These are phyloP conservation scores for Penstemon newberryi DNA, from an alignment of 257 asterid genomes.

Conservation along the genomic window DNA sequence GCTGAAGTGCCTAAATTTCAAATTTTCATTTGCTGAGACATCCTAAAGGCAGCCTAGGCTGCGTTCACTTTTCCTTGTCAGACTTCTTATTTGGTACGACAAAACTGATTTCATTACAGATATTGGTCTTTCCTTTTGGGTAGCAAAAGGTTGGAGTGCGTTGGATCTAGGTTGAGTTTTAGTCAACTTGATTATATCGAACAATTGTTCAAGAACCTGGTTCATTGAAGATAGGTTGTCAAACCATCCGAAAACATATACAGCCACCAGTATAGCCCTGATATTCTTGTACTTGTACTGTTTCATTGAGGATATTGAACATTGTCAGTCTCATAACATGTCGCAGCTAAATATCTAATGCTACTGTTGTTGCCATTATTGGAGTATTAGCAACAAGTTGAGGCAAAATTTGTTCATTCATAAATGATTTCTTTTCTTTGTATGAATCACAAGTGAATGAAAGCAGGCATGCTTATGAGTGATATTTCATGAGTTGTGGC, in stretches of 20 bases:
- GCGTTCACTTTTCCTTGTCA: constrained; percentile 13
- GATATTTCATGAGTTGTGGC: too few species aligned
- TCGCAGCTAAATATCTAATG: neutral
- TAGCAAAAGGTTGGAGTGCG: neutral
- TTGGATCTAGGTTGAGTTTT: neutral
- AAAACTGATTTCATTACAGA: neutral
- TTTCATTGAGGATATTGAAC: neutral
- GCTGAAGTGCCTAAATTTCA: constrained; percentile 49
- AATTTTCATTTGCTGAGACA: constrained; percentile 69
- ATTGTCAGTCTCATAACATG: neutral
- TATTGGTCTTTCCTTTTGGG: neutral
- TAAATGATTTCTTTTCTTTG: too few species aligned
- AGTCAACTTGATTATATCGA: neutral
- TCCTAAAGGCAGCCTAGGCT: constrained; percentile 26
- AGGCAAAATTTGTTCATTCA: too few species aligned
- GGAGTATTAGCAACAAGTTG: too few species aligned
- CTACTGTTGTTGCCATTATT: neutral
- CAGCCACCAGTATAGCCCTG: too few species aligned
- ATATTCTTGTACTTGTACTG: too few species aligned
- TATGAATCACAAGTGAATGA: too few species aligned
- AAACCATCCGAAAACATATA: too few species aligned
- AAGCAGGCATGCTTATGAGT: too few species aligned
- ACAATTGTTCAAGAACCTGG: neutral
- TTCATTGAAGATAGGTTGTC: neutral
- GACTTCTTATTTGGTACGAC: neutral